Evolutionary conservation across 345 rosid species (phyloP), one percentile per base, ranked within the genome.

Genomic region (Salix udensis): DNA sequence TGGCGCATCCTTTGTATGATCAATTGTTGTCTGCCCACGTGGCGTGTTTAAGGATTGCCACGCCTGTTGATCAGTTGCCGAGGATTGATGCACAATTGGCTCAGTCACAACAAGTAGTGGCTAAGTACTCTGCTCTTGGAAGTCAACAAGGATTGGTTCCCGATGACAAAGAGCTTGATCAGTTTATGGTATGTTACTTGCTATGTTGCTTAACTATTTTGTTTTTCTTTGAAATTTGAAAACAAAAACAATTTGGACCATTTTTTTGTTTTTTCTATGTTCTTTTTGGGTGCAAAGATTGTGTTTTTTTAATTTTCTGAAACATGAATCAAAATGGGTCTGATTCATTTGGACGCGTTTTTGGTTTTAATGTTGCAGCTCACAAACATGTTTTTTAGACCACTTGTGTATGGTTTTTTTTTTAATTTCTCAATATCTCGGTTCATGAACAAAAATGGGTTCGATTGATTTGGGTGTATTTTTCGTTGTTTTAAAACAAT

Each of bases 1-100:
- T 96, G 76, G 72, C 90, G 18, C 99, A 96, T 73, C 98, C 98
- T 7, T 80, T 92, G 74, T 96, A 94, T 77, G 98, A 92, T 73
- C 98, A 96, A 90, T 86, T 96, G 67, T 80, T 96, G 84, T 87
- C 95, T 67, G 96, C 98, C 19, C 98, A 93, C 83, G 98, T 91
- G 36, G 90, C 98, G 5, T 93, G 97, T 62, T 80, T 95, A 68
- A 84, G 98, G 80, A 89, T 95, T 75, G 98, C 98, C 1, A 95
- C 98, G 67, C 98, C 98, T 53, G 98, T 95, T 9, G 98, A 95
- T 82, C 98, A 93, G 83, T 67, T 93, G 72, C 98, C 98, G 26
- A 89, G 98, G 83, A 96, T 96, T 48, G 99, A 96, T 65, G 94
- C 98, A 3, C 99, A 96, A 86, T 86, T 96, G 28, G 97, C 95